These are phyloP conservation scores for Pseudogymnoascus sp. DNA, from an alignment of 2,329 filamentous ascomycete species.

Conservation along the genomic window DNA sequence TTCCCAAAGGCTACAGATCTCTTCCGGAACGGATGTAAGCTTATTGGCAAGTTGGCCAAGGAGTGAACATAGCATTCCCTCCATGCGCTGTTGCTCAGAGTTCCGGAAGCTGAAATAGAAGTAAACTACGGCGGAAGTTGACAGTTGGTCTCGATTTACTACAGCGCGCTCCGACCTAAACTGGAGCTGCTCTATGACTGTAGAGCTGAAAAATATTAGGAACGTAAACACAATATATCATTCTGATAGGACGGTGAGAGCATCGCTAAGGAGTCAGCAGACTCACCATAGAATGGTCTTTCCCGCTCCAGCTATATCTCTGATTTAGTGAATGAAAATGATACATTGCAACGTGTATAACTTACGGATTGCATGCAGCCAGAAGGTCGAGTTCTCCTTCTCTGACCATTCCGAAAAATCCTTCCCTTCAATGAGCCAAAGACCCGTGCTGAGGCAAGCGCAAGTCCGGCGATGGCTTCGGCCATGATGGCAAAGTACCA, in stretches of 20 bases:
- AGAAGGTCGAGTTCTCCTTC: conserved; percentile 12
- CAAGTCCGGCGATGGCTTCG: not conserved
- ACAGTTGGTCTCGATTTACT: not conserved
- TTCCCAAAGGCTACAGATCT: not conserved
- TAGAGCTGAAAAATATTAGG: not conserved
- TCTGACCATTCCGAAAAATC: conserved; percentile 13
- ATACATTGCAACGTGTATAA: not conserved
- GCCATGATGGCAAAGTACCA: not conserved
- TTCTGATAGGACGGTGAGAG: not conserved
- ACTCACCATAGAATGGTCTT: conserved; percentile 16
- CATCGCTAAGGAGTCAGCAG: not conserved
- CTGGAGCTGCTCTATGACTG: not conserved
- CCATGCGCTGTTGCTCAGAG: not conserved
- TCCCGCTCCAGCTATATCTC: conserved; percentile 15
- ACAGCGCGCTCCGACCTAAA: not conserved
- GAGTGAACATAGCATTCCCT: not conserved
- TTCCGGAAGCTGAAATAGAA: not conserved
- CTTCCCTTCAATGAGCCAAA: conserved; percentile 17
- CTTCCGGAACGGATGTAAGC: not conserved
- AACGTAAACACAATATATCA: not conserved
- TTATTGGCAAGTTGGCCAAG: not conserved
- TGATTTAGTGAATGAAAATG: not conserved
- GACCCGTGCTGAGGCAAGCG: conserved; percentile 11
- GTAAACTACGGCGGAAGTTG: not conserved
- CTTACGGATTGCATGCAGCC: conserved; percentile 18